Evolutionary conservation across 2,329 filamentous ascomycete species (phyloP), one percentile per base, ranked within the genome.

Genomic region (Biscogniauxia marginata): DNA sequence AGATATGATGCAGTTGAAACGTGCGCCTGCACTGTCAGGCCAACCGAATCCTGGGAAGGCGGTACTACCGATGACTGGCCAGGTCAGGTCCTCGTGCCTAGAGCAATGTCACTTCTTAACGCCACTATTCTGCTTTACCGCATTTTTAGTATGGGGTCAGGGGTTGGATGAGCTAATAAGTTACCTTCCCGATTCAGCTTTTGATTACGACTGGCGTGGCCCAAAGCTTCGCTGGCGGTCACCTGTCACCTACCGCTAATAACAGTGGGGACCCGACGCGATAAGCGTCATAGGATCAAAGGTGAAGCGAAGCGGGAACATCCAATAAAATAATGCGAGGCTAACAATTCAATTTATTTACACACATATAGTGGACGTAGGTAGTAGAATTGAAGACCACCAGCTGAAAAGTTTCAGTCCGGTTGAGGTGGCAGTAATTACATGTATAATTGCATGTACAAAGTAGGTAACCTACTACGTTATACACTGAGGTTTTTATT

Each of bases 141-240:
- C 24, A 19, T 34, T 18, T 49, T 59, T 55, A 52, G 49, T 47
- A 47, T 45, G 49, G 49, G 18, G 45, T 16, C 19, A 20, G 18
- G 16, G 11, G 39, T 11, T 16, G 47, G 47, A 53, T 53, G 52
- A 30, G 58, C 52, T 58, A 60, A 25, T 34, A 46, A 20, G 52
- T 30, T 50, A 56, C 57, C 51, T 62, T 53, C 54, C 54, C 18
- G 43, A 52, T 55, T 55, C n/a, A 52, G 57, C 44, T 20, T 46
- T 20, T 13, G 25, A 44, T 44, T 54, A 52, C 45, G 24, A 44
- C 25, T 39, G 25, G 46, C 44, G 44, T 60, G 45, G 49, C 46
- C 45, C 46, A 46, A 25, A 39, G 30, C 30, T 39, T 39, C 30
- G 30, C 30, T 39, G 30, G 30, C 30, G n/a, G 30, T 39, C 30